Evolutionary conservation across 2,329 filamentous ascomycete genomes (phyloP).

Genomic region (Gaeumannomyces sp.): DNA sequence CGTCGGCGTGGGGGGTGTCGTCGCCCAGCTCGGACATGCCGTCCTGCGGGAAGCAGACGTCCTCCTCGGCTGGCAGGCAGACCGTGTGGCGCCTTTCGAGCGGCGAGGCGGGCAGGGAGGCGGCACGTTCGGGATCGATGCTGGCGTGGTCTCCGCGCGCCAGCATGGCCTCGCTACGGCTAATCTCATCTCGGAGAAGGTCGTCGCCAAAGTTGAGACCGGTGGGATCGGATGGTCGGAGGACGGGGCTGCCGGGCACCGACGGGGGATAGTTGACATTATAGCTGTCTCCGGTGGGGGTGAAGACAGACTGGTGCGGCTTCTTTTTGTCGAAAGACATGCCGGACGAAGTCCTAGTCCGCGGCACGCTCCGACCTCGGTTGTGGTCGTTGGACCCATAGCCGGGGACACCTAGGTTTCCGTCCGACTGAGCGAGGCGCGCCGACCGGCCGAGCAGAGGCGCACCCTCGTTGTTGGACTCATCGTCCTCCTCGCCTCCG

Average conservation of each 20-base stretch:
- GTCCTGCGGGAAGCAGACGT: slow-evolving; percentile 86
- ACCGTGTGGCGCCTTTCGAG: slow-evolving; percentile 50
- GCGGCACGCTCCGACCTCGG: slow-evolving; percentile 22
- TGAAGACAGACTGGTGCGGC: slow-evolving; percentile 19
- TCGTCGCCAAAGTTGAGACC: slow-evolving; percentile 60
- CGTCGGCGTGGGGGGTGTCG: slow-evolving; percentile 52
- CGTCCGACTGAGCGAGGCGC: slow-evolving; percentile 28
- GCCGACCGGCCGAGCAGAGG: slow-evolving; percentile 45
- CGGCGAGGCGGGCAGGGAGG: slow-evolving; percentile 27
- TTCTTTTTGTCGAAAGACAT: slow-evolving; percentile 44
- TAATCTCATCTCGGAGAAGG: slow-evolving; percentile 62
- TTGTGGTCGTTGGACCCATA: slow-evolving; percentile 39
- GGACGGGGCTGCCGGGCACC: slow-evolving; percentile 53
- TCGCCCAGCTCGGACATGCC: slow-evolving; percentile 74
- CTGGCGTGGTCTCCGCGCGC: slow-evolving; percentile 6
- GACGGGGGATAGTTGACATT: slow-evolving; percentile 66
- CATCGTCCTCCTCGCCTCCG: slow-evolving; percentile 40
- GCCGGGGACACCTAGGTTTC: slow-evolving; percentile 19
- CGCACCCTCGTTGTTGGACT: slow-evolving; percentile 41
- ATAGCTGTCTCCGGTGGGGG: slow-evolving; percentile 38
- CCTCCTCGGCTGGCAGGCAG: slow-evolving; percentile 63
- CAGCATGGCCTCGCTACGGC: slow-evolving; percentile 10
- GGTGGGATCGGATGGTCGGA: slow-evolving; percentile 41
- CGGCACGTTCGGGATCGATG: slow-evolving; percentile 17
- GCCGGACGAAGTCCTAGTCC: slow-evolving; percentile 42